These are phyloP conservation scores for Chlorophyllum brunneum DNA, from an alignment of 768 basidiomycete genomes.

Conservation along the genomic window DNA sequence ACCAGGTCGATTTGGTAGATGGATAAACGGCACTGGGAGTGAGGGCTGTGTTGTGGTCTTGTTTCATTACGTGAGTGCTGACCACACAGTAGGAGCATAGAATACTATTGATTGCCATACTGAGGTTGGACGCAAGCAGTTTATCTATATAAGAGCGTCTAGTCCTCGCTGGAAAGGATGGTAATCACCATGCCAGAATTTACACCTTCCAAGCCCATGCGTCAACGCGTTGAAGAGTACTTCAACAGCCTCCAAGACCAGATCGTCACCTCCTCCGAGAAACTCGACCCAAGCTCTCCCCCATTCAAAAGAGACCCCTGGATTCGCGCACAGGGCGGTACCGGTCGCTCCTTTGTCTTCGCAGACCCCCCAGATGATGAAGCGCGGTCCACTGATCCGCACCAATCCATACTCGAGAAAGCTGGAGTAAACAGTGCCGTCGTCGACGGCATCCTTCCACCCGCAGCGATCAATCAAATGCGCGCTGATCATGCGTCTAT, in stretches of 20 bases:
- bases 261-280: conserved; percentile 76
- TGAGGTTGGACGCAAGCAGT: no score
- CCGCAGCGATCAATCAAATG: conserved; percentile 92
- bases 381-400: conserved; percentile 14
- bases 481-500: conserved; percentile 82
- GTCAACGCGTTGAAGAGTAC: conserved; percentile 74
- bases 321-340: conserved; percentile 70
- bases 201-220: conserved; percentile 48
- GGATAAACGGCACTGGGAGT: no score
- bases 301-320: conserved; percentile 81
- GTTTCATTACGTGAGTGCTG: no score
- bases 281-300: conserved; percentile 67
- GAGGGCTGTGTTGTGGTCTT: no score
- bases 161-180: no score
- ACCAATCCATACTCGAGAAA: conserved; percentile 75
- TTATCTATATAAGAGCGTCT: no score
- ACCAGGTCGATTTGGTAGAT: no score
- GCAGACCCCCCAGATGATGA: conserved; percentile 40
- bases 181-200: conserved; percentile 20
- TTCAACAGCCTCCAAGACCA: conserved; percentile 72
- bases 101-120: no score
- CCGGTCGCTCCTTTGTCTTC: conserved; percentile 83
- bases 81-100: no score
- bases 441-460: conserved; percentile 85
- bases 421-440: conserved; percentile 94